These are phyloP conservation scores for Hibiscus tridactylites DNA, from an alignment of 345 rosid species.

Conservation along the genomic window DNA sequence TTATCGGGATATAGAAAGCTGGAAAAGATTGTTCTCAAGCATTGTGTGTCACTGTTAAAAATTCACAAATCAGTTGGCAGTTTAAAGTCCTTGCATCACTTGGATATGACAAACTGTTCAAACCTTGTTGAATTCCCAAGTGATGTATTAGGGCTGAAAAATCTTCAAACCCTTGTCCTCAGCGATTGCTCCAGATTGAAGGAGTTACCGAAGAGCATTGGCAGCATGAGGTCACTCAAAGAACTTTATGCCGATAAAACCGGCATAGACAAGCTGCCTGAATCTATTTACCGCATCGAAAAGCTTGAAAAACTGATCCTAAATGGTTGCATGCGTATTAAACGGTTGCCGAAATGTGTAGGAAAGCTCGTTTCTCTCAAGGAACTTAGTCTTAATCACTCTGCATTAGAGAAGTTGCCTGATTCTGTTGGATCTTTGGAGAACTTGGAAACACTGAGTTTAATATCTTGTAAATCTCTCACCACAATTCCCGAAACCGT, in stretches of 20 bases:
- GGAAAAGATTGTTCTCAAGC: constrained; percentile 35
- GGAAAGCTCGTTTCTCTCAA: constrained; percentile 33
- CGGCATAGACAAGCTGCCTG: constrained; percentile 31
- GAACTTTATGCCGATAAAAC: constrained; percentile 39
- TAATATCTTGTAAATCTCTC: constrained; percentile 24
- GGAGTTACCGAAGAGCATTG: constrained; percentile 31
- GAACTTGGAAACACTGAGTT: constrained; percentile 32
- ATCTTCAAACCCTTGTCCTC: constrained; percentile 34
- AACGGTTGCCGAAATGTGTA: constrained; percentile 24
- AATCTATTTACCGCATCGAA: constrained; percentile 28
- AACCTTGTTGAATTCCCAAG: constrained; percentile 32
- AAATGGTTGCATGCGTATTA: constrained; percentile 16
- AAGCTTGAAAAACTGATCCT: constrained; percentile 42
- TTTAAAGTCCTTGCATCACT: constrained; percentile 19
- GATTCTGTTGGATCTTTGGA: constrained; percentile 24
- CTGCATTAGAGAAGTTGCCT: constrained; percentile 35
- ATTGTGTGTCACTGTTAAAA: constrained; percentile 23
- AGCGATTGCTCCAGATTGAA: constrained; percentile 27
- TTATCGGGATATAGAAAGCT: constrained; percentile 23
- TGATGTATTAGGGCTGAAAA: constrained; percentile 34
- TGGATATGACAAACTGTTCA: constrained; percentile 32
- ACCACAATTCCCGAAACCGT: constrained; percentile 28
- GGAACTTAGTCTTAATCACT: constrained; percentile 24
- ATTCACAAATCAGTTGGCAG: constrained; percentile 36
- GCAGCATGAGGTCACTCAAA: constrained; percentile 37